Evolutionary conservation across 2,329 filamentous ascomycete species (phyloP).

Genomic region (Incumbomyces delicatus): DNA sequence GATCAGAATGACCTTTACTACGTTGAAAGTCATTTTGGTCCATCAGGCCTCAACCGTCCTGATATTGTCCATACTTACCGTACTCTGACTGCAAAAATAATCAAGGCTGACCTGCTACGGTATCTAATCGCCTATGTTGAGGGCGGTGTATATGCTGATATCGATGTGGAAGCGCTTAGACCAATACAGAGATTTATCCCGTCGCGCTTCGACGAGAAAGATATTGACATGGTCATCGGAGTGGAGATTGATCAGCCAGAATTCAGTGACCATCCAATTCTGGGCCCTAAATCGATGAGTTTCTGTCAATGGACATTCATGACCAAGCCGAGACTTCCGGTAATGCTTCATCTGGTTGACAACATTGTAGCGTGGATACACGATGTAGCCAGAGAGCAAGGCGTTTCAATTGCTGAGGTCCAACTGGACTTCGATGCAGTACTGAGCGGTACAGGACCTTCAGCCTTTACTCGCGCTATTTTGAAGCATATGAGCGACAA

Average conservation of each 20-base stretch:
- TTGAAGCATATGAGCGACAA: conserved; percentile 52
- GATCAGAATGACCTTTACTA: conserved; percentile 59
- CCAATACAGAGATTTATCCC: conserved; percentile 52
- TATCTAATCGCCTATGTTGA: conserved; percentile 61
- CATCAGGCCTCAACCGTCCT: conserved; percentile 53
- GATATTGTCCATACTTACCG: conserved; percentile 56
- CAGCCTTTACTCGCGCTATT: conserved; percentile 58
- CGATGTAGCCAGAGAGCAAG: conserved; percentile 49
- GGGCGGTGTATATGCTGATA: conserved; percentile 52
- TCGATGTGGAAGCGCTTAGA: conserved; percentile 48
- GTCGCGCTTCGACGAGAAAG: conserved; percentile 50
- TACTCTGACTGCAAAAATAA: conserved; percentile 52
- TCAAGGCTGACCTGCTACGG: conserved; percentile 56
- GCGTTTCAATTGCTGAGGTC: conserved; percentile 50
- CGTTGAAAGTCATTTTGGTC: conserved; percentile 58
- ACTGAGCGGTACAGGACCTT: conserved; percentile 62
- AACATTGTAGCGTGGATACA: conserved; percentile 59
- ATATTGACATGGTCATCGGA: conserved; percentile 62
- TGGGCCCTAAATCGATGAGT: conserved; percentile 58
- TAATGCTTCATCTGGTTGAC: conserved; percentile 60
- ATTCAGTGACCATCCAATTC: conserved; percentile 53
- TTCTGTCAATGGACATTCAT: conserved; percentile 72
- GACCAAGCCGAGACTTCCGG: conserved; percentile 55
- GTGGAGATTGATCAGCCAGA: conserved; percentile 62
- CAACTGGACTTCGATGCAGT: conserved; percentile 62